A percentile compares a stretch with the other conserved stretches of the same genome.
Conservation (phyloP, 306 rosid species). For the Sophora flavescens region DNA sequence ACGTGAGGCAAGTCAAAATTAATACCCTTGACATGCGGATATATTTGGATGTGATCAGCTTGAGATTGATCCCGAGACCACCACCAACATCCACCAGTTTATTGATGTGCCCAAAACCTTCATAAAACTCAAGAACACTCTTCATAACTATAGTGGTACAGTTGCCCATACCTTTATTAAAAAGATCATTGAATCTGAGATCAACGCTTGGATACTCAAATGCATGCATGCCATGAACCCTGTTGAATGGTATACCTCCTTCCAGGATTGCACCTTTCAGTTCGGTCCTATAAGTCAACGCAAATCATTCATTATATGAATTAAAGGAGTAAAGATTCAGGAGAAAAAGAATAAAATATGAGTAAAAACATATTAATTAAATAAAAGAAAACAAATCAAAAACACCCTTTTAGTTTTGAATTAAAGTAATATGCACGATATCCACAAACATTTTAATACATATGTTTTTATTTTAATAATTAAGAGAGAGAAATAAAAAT, state of each 20-base stretch:
- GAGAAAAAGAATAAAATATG: too few relatives aligned
- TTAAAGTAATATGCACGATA: too few relatives aligned
- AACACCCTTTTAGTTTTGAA: too few relatives aligned
- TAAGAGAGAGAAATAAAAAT: too few relatives aligned
- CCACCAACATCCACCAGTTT: conserved; percentile 74
- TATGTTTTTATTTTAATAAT: too few relatives aligned
- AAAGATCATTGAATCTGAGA: conserved; percentile 51
- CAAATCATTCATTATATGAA: neutral
- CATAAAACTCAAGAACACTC: conserved; percentile 51
- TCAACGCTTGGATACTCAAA: conserved; percentile 55
- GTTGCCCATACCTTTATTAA: conserved; percentile 60
- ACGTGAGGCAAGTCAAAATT: conserved; percentile 66
- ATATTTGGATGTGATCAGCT: conserved; percentile 58
- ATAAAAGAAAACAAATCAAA: too few relatives aligned
- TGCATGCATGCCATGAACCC: conserved; percentile 52
- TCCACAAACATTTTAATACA: too few relatives aligned
- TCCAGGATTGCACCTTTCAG: conserved; percentile 57
- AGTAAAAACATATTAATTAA: too few relatives aligned
- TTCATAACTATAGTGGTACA: conserved; percentile 41
- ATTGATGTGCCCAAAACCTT: conserved; percentile 53
- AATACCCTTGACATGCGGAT: conserved; percentile 53
- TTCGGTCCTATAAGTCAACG: conserved; percentile 47
- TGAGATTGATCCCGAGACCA: conserved; percentile 62
- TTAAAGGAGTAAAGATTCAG: too few relatives aligned
- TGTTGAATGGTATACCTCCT: conserved; percentile 64